phyloP scores from a whole-genome alignment of 2,329 filamentous ascomycete species.

The Phaeophleospora eucalypticola region DNA sequence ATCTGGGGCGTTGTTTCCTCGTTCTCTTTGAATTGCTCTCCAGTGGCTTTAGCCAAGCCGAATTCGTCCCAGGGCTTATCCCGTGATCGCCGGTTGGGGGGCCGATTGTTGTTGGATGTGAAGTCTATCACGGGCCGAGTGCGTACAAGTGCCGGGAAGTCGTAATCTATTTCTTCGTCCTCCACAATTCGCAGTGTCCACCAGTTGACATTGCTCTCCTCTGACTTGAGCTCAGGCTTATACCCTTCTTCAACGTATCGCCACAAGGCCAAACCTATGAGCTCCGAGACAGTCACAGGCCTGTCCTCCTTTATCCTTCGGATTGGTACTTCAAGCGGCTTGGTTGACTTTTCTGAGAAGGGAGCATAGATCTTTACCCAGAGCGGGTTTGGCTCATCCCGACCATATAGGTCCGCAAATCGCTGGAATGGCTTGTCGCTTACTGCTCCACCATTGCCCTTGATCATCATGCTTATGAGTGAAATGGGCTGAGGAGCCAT shows the following conservation, averaged over 20 bases:
- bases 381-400: conserved; percentile 72
- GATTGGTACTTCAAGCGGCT: conserved; percentile 68
- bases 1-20: conserved; percentile 42
- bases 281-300: conserved; percentile 68
- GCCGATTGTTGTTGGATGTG: conserved; percentile 71
- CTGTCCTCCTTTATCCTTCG: conserved; percentile 65
- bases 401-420: conserved; percentile 71
- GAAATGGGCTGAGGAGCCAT: conserved; percentile 68
- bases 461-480: conserved; percentile 52
- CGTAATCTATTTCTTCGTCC: conserved; percentile 78
- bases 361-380: conserved; percentile 74
- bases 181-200: conserved; percentile 82
- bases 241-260: conserved; percentile 73
- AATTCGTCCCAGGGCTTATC: conserved; percentile 81
- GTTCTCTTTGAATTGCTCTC: conserved; percentile 65
- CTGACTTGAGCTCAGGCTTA: conserved; percentile 60
- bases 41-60: conserved; percentile 68
- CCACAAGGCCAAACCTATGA: conserved; percentile 77
- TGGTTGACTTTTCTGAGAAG: conserved; percentile 61
- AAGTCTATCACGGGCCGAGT: conserved; percentile 73
- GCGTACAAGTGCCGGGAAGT: conserved; percentile 74
- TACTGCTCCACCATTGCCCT: conserved; percentile 51
- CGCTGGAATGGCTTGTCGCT: conserved; percentile 66
- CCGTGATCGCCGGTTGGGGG: conserved; percentile 60
- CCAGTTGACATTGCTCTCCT: conserved; percentile 73